These are phyloP conservation scores for Neofusicoccum parvum DNA, from an alignment of 2,329 filamentous ascomycete genomes.

Conservation along the genomic window DNA sequence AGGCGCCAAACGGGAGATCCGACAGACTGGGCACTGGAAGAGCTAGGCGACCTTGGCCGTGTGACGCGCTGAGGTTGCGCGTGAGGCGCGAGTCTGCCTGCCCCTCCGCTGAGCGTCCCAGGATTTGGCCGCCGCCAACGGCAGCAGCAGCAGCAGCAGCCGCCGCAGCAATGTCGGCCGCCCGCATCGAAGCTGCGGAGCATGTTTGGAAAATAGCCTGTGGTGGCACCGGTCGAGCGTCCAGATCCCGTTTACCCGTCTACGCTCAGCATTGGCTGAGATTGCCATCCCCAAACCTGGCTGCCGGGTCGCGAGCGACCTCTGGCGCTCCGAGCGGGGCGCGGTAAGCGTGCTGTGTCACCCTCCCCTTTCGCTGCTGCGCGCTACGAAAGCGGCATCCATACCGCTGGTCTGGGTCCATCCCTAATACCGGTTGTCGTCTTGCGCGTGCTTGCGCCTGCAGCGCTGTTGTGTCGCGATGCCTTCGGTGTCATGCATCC, in stretches of 20 bases:
- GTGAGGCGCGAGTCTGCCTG: not conserved
- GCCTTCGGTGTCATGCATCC: constrained; percentile 3
- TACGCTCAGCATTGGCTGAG: not conserved
- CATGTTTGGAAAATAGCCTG: not conserved
- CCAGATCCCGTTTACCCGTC: constrained; percentile 10
- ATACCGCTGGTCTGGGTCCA: not conserved
- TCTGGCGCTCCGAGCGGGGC: constrained; percentile 10
- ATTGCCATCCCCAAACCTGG: constrained; percentile 9
- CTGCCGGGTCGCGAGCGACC: constrained; percentile 2
- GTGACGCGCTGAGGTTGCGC: not conserved
- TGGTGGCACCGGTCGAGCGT: not conserved
- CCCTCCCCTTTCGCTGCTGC: not conserved
- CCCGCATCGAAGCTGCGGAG: not conserved
- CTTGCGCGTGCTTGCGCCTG: constrained; percentile 13
- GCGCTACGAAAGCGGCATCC: constrained; percentile 2
- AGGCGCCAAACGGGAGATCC: not conserved
- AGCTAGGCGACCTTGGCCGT: constrained; percentile 1
- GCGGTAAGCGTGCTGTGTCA: constrained; percentile 9
- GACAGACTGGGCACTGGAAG: constrained; percentile 6
- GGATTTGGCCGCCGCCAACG: not conserved
- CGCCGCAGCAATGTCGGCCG: not conserved
- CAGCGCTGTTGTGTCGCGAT: not conserved
- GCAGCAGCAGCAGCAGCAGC: not conserved
- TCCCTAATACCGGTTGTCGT: constrained; percentile 7
- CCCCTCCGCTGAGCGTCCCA: not conserved